phyloP scores from a whole-genome alignment of 2,329 filamentous ascomycete species.

The Aspergillus carbonarius region DNA sequence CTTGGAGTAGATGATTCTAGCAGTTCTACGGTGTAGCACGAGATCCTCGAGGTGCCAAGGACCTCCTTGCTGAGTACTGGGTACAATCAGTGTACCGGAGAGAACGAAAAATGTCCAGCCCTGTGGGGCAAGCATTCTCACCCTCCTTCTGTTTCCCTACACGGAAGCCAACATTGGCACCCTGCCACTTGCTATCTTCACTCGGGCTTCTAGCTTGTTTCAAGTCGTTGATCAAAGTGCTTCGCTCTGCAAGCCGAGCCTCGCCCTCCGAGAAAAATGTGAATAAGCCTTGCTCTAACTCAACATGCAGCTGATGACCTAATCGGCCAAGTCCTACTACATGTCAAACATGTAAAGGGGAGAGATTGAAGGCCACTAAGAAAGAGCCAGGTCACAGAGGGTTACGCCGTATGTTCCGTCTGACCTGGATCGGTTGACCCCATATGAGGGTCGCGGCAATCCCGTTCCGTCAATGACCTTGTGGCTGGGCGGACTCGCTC shows the following conservation, averaged over 20 bases:
- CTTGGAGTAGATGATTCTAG: not conserved
- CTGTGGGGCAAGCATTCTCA: conserved; percentile 1
- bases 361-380: no score
- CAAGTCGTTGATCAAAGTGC: conserved; percentile 9
- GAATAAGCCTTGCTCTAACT: not conserved
- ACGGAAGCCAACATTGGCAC: not conserved
- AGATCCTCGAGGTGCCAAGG: not conserved
- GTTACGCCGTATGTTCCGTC: no score
- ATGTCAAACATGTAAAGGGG: not conserved
- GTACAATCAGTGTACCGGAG: not conserved
- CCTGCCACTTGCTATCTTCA: not conserved
- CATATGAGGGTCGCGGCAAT: not conserved
- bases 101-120: not conserved
- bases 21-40: not conserved
- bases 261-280: not conserved
- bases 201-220: conserved; percentile 11
- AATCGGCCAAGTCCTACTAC: not conserved
- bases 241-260: conserved; percentile 1
- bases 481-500: not conserved
- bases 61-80: not conserved
- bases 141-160: not conserved
- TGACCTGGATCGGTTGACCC: not conserved
- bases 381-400: no score
- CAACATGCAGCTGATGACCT: not conserved
- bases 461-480: not conserved